These are phyloP conservation scores for Zymoseptoria brevis DNA, from an alignment of 2,329 filamentous ascomycete genomes.

Conservation along the genomic window DNA sequence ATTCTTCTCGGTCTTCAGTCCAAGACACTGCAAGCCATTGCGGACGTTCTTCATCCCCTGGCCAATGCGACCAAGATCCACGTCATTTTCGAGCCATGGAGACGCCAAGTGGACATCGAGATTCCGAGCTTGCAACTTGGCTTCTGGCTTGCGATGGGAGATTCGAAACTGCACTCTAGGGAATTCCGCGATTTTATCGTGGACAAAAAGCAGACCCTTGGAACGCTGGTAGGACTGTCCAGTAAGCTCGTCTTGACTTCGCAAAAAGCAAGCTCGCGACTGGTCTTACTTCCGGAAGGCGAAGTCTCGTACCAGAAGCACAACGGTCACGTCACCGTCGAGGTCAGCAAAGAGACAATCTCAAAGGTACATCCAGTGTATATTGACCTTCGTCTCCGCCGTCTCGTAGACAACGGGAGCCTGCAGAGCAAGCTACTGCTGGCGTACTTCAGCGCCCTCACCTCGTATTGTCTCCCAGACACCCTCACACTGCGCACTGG, in stretches of 20 bases:
- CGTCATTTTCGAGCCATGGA: not conserved
- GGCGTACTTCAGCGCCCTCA: conserved; percentile 53
- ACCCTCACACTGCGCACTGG: conserved; percentile 52
- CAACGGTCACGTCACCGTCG: conserved; percentile 39
- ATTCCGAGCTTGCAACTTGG: conserved; percentile 1
- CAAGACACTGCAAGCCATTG: not conserved
- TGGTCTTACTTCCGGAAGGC: conserved; percentile 44
- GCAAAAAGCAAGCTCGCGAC: conserved; percentile 3
- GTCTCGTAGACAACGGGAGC: conserved; percentile 48
- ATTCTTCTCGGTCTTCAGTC: not conserved
- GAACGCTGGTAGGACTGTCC: conserved; percentile 51
- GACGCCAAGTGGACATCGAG: conserved; percentile 1
- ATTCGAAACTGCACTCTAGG: conserved; percentile 7
- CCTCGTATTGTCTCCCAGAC: conserved; percentile 52
- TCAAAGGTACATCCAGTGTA: conserved; percentile 47
- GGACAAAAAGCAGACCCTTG: conserved; percentile 50
- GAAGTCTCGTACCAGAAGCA: conserved; percentile 26
- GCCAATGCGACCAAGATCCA: not conserved
- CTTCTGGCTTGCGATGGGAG: not conserved
- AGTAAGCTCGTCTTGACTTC: conserved; percentile 36
- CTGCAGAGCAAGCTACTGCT: conserved; percentile 26
- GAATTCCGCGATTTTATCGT: conserved; percentile 18
- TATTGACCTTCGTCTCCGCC: conserved; percentile 49
- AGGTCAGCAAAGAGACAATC: conserved; percentile 33
- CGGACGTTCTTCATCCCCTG: not conserved